phyloP scores from a whole-genome alignment of 1,284 basidiomycete species.

The Cutaneotrichosporon mucoides region DNA sequence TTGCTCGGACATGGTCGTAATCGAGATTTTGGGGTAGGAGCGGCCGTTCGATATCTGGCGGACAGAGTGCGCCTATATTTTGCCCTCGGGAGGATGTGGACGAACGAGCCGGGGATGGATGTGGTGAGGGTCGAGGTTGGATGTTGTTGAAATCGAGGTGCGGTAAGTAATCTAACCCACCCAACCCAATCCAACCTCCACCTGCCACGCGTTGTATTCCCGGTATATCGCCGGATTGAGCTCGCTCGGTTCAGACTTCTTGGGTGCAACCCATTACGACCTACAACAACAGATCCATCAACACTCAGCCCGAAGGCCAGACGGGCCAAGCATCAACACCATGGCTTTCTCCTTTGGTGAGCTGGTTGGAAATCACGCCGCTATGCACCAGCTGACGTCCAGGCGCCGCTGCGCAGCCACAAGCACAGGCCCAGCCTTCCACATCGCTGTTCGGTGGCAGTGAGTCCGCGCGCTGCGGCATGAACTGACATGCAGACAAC shows the following conservation, averaged over 20 bases:
- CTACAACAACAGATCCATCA: neutral
- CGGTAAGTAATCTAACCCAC: too few relatives aligned
- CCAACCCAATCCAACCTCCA: neutral
- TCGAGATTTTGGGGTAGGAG: neutral
- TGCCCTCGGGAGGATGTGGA: neutral
- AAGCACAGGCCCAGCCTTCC: constrained; percentile 11
- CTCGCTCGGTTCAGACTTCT: constrained; percentile 3
- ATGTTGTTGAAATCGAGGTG: constrained; percentile 2
- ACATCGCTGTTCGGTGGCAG: constrained; percentile 20
- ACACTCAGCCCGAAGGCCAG: neutral
- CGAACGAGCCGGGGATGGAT: neutral
- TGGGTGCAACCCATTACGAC: neutral
- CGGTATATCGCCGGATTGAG: constrained; percentile 3
- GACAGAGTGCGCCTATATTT: too few relatives aligned
- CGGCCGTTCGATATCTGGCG: neutral
- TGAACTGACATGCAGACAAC: constrained; percentile 9
- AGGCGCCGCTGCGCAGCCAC: constrained; percentile 12
- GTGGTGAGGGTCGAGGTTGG: neutral
- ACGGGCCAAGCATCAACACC: constrained; percentile 3
- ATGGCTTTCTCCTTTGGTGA: constrained; percentile 31
- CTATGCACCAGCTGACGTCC: neutral
- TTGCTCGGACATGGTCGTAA: constrained; percentile 12
- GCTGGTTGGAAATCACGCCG: neutral
- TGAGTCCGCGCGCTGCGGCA: too few relatives aligned
- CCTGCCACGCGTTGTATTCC: constrained; percentile 10